Evolutionary conservation across 768 basidiomycete species (phyloP), one percentile per base, ranked within the genome.

Genomic region (Lactifluus piperatus): DNA sequence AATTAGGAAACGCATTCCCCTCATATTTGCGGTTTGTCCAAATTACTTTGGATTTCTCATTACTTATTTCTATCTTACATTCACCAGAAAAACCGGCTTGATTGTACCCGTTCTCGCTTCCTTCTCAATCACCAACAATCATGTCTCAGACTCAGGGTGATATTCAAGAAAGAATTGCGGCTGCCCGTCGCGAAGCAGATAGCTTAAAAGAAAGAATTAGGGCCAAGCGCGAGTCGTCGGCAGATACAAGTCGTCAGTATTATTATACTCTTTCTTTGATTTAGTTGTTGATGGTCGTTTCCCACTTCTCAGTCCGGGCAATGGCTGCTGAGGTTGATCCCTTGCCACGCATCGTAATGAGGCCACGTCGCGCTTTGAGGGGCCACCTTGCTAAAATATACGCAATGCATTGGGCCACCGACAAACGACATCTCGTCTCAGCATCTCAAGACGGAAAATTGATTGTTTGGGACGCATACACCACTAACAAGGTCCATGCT

Each of bases 401-500:
- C 72, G 95, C 95, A 49, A 97, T 99, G 91, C 97, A 99, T 73
- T 99, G 97, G 97, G 89, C 95, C 34, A 85, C 89, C 53, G 95
- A 99, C 78, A 84, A 93, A 69, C 81, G 97, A 68, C 95, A 99
- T 77, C 84, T 99, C 61, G 95, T 99, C 36, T 98, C 97, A 16
- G 95, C 95, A n/a, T 98, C 95, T 2, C 95, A 99, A 72, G 95
- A 99, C 70, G 95, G 95, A 54, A 99, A 99, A 74, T 83, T 99
- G 59, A 98, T 99, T 70, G 95, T 99, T 54, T 99, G 95, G 95
- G 95, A 99, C 73, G 95, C 95, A 51, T 98, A 98, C 75, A 98
- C 95, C n/a, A 97, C 94, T 58, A 99, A 99, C 82, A 99, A 99
- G 78, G 95, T 99, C 60, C 97, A 99, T 70, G 95, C 95, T 66